A percentile compares a stretch with the other conserved stretches of the same genome.
Conservation (phyloP, 2,329 filamentous ascomycete genomes). For the Tolypocladium cylindrosporum region DNA sequence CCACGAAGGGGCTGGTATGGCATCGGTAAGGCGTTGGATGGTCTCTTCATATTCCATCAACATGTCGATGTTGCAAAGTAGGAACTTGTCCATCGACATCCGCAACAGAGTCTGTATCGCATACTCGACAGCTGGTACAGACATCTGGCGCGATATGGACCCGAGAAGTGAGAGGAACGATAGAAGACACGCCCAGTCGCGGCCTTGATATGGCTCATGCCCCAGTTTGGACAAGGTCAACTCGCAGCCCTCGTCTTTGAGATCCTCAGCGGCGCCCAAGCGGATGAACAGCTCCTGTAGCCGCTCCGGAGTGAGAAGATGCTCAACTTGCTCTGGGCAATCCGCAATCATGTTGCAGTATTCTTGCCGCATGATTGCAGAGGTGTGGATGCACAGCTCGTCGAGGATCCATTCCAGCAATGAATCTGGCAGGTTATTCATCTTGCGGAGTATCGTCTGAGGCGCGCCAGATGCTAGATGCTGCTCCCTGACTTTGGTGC, state of each 20-base stretch:
- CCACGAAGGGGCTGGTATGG: constrained; percentile 28
- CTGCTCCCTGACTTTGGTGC: constrained; percentile 36
- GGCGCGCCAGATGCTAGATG: constrained; percentile 54
- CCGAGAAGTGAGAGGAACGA: constrained; percentile 33
- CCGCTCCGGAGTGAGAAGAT: constrained; percentile 32
- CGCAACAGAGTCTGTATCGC: constrained; percentile 39
- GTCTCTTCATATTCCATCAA: constrained; percentile 29
- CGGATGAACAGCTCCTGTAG: constrained; percentile 44
- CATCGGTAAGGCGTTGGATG: constrained; percentile 30
- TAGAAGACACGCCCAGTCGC: constrained; percentile 35
- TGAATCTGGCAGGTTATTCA: constrained; percentile 44
- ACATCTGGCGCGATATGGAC: constrained; percentile 25
- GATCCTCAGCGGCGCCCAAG: constrained; percentile 45
- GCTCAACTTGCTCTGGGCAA: constrained; percentile 31
- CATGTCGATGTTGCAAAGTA: constrained; percentile 33
- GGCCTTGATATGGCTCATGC: constrained; percentile 20
- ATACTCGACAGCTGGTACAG: constrained; percentile 22
- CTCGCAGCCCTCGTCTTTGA: constrained; percentile 19
- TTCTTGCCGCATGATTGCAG: constrained; percentile 44
- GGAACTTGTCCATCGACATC: constrained; percentile 42
- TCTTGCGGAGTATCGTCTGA: constrained; percentile 32
- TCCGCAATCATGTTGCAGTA: constrained; percentile 47
- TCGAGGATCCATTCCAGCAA: constrained; percentile 57
- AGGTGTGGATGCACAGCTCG: constrained; percentile 46
- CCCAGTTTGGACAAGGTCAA: constrained; percentile 11